Evolutionary conservation across 768 basidiomycete genomes (phyloP).

Genomic region (Rubroboletus pulcherrimus): DNA sequence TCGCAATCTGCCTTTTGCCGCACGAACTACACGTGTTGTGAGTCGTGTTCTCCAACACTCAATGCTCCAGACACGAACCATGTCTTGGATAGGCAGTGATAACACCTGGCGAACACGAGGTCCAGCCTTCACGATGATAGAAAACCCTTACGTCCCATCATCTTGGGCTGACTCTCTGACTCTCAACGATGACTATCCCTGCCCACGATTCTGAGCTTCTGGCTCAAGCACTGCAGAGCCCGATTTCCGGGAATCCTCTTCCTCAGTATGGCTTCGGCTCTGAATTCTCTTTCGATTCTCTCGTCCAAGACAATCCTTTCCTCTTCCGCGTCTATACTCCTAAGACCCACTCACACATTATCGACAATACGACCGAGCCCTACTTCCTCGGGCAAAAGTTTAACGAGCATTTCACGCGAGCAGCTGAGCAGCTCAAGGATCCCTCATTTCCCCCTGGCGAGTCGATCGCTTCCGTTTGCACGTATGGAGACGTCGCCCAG

Average conservation of each 20-base stretch:
- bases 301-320: conserved; percentile 64
- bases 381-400: conserved; percentile 71
- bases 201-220: conserved; percentile 11
- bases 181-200: conserved; percentile 26
- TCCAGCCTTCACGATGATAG: conserved; percentile 16
- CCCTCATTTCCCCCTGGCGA: conserved; percentile 32
- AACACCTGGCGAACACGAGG: conserved; percentile 34
- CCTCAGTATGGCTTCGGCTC: conserved; percentile 74
- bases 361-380: conserved; percentile 48
- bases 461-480: conserved; percentile 28
- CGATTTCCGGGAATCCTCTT: conserved; percentile 32
- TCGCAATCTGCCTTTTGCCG: neutral
- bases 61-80: neutral
- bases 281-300: conserved; percentile 56
- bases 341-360: conserved; percentile 51
- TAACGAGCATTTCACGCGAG: conserved; percentile 38
- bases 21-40: conserved; percentile 25
- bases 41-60: conserved; percentile 11
- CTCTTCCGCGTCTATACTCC: conserved; percentile 81
- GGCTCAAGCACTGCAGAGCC: conserved; percentile 19
- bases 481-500: conserved; percentile 60
- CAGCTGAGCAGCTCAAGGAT: conserved; percentile 36
- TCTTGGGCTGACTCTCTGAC: conserved; percentile 7
- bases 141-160: conserved; percentile 20
- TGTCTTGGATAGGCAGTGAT: conserved; percentile 29